These are phyloP conservation scores for Penicillium hesseltinei DNA, from an alignment of 2,329 filamentous ascomycete species.

Conservation along the genomic window DNA sequence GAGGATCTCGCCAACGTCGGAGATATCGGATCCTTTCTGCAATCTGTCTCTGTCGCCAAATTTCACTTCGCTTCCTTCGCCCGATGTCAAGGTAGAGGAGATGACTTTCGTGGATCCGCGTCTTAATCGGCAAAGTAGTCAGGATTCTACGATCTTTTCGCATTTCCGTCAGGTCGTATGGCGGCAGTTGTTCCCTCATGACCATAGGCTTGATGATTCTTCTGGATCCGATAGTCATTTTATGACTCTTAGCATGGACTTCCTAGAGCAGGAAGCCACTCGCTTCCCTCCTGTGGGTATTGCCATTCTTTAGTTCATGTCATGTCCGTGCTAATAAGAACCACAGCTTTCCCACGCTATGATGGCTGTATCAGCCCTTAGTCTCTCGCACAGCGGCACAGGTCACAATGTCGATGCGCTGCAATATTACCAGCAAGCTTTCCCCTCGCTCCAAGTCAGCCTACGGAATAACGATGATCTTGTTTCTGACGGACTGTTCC, in stretches of 20 bases:
- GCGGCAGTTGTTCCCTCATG: conserved; percentile 39
- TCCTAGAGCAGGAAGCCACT: conserved; percentile 49
- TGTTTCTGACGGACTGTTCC: conserved; percentile 56
- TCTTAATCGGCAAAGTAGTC: conserved; percentile 23
- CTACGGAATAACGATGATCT: conserved; percentile 50
- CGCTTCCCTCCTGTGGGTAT: conserved; percentile 52
- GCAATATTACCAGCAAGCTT: conserved; percentile 55
- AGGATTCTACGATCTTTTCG: conserved; percentile 36
- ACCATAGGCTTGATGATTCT: conserved; percentile 21
- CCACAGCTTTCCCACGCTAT: conserved; percentile 56
- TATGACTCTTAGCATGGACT: conserved; percentile 37
- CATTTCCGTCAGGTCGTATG: conserved; percentile 45
- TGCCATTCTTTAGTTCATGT: background rate
- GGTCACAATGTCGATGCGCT: conserved; percentile 50
- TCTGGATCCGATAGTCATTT: conserved; percentile 17
- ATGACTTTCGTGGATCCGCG: conserved; percentile 18
- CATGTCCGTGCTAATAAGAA: conserved; percentile 1
- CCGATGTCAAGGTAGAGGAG: conserved; percentile 23
- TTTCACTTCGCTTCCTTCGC: conserved; percentile 25
- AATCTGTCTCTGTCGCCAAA: conserved; percentile 28
- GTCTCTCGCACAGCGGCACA: conserved; percentile 48
- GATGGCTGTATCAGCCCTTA: conserved; percentile 57
- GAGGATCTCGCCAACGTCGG: conserved; percentile 37
- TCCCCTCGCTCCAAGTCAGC: conserved; percentile 48
- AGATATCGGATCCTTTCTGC: conserved; percentile 29